phyloP scores from a whole-genome alignment of 371 early-diverging fungal species.

The Mucor piriformis region DNA sequence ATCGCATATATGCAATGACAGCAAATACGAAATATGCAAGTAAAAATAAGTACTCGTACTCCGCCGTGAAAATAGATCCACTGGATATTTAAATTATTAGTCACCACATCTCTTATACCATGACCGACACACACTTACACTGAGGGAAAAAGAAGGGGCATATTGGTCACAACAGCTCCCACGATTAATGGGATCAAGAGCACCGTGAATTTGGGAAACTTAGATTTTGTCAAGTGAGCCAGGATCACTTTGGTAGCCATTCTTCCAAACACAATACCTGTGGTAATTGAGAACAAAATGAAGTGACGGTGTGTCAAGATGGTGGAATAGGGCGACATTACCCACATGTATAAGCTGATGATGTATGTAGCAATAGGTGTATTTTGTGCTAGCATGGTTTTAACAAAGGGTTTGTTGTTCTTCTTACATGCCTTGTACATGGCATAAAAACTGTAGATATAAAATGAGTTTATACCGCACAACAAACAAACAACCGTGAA shows the following conservation, averaged over 20 bases:
- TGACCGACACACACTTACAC: conserved; percentile 32
- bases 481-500: background rate
- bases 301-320: conserved; percentile 66
- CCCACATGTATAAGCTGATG: conserved; percentile 59
- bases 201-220: conserved; percentile 78
- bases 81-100: conserved; percentile 34
- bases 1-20: conserved; percentile 77
- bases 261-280: conserved; percentile 84
- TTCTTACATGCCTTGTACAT: conserved; percentile 74
- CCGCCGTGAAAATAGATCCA: conserved; percentile 65
- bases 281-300: conserved; percentile 71
- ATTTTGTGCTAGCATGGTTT: conserved; percentile 65
- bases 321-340: conserved; percentile 68
- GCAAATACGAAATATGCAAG: conserved; percentile 73
- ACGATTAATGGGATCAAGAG: conserved; percentile 71
- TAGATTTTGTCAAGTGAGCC: conserved; percentile 81
- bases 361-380: conserved; percentile 67
- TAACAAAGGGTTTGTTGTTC: conserved; percentile 62
- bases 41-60: conserved; percentile 73
- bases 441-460: conserved; percentile 40
- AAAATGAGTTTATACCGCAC: background rate
- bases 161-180: conserved; percentile 68
- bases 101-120: background rate
- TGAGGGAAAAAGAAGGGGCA: conserved; percentile 44
- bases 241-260: conserved; percentile 89